phyloP scores from a whole-genome alignment of 2,329 filamentous ascomycete genomes.

The Boeremia exigua region DNA sequence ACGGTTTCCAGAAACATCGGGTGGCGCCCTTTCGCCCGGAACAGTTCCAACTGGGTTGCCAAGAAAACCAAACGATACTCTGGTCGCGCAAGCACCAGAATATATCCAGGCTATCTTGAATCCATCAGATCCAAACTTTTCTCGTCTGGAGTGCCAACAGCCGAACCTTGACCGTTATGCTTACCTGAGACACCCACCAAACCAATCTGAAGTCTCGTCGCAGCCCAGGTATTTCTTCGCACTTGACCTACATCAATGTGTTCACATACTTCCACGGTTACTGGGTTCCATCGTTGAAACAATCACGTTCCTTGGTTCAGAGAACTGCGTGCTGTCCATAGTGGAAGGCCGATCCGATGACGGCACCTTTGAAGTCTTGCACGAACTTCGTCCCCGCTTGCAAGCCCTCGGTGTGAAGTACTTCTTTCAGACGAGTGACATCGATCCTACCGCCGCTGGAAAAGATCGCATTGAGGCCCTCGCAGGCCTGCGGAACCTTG shows the following conservation, averaged over 20 bases:
- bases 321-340: constrained; percentile 60
- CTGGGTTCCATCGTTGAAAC: constrained; percentile 60
- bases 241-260: constrained; percentile 57
- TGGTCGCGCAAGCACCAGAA: constrained; percentile 18
- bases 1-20: constrained; percentile 5
- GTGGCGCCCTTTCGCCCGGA: neutral
- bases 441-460: constrained; percentile 49
- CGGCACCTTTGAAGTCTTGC: constrained; percentile 60
- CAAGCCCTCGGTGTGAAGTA: constrained; percentile 48
- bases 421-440: constrained; percentile 51
- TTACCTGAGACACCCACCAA: constrained; percentile 17
- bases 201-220: constrained; percentile 5
- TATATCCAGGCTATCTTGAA: constrained; percentile 29
- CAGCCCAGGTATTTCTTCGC: constrained; percentile 55
- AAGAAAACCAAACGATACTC: constrained; percentile 20
- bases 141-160: constrained; percentile 27
- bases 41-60: constrained; percentile 4
- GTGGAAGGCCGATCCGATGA: constrained; percentile 64
- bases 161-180: constrained; percentile 24
- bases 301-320: constrained; percentile 58
- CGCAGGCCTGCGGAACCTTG: constrained; percentile 60
- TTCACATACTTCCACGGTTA: constrained; percentile 57
- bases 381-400: constrained; percentile 50
- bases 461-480: constrained; percentile 56
- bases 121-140: constrained; percentile 20